Evolutionary conservation across 2,329 filamentous ascomycete genomes (phyloP).

Genomic region (Ascochyta viciae-villosae): DNA sequence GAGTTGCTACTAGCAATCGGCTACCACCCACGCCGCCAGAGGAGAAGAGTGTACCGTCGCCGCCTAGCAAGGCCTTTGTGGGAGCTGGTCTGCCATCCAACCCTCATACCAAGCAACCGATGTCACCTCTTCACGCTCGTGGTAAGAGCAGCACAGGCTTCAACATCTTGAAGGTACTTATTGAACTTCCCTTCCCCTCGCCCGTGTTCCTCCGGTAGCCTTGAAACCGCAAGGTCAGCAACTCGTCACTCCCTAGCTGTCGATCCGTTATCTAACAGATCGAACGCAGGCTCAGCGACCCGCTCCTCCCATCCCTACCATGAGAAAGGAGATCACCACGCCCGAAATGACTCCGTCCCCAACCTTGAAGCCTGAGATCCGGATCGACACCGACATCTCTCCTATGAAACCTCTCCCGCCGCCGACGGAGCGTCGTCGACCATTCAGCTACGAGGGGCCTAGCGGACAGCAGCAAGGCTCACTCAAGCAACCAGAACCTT

Average conservation of each 20-base stretch:
- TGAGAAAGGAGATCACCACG: constrained; percentile 32
- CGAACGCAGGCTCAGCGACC: constrained; percentile 28
- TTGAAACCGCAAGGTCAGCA: constrained; percentile 7
- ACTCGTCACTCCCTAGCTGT: not conserved
- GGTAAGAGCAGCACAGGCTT: constrained; percentile 50
- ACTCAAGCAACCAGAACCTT: constrained; percentile 1
- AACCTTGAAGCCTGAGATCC: constrained; percentile 25
- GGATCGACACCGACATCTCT: constrained; percentile 26
- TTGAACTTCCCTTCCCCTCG: constrained; percentile 31
- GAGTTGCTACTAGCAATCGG: constrained; percentile 10
- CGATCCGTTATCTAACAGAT: not conserved
- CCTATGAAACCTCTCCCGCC: constrained; percentile 31
- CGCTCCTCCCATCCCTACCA: constrained; percentile 26
- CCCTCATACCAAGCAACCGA: constrained; percentile 33
- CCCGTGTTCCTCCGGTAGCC: constrained; percentile 31
- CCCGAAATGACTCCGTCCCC: constrained; percentile 43
- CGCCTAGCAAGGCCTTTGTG: constrained; percentile 34
- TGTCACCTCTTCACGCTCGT: constrained; percentile 38
- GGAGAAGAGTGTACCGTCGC: constrained; percentile 19
- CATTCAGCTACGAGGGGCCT: constrained; percentile 38
- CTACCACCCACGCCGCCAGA: constrained; percentile 45
- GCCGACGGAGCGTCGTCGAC: constrained; percentile 24
- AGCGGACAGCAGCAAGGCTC: constrained; percentile 10
- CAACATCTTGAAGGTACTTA: constrained; percentile 47
- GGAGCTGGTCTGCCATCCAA: constrained; percentile 40